These are phyloP conservation scores for Aspergillus clavatus DNA, from an alignment of 2,329 filamentous ascomycete species.

Conservation along the genomic window DNA sequence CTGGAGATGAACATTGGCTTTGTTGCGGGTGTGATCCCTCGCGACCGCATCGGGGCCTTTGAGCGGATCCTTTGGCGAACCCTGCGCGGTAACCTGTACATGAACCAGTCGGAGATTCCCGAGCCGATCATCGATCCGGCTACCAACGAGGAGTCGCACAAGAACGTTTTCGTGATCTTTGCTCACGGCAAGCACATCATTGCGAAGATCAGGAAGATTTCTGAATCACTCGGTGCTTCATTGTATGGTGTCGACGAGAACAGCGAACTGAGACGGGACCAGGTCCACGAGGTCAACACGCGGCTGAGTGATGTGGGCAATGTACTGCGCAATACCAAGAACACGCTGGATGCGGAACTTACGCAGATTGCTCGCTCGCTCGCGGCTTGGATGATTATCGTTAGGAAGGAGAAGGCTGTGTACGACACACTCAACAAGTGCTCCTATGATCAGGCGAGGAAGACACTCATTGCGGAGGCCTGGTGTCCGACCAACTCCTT, in stretches of 20 bases:
- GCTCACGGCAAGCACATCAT: conserved; percentile 98
- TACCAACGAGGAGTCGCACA: conserved; percentile 86
- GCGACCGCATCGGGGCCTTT: conserved; percentile 89
- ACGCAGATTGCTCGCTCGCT: conserved; percentile 88
- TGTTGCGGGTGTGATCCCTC: conserved; percentile 89
- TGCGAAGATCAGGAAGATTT: conserved; percentile 98
- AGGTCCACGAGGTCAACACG: conserved; percentile 96
- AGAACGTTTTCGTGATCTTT: conserved; percentile 99
- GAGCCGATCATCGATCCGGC: conserved; percentile 87
- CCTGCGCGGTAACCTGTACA: conserved; percentile 94
- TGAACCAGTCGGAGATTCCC: conserved; percentile 98
- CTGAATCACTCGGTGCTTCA: conserved; percentile 91
- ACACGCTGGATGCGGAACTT: conserved; percentile 86
- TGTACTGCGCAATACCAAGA: conserved; percentile 91
- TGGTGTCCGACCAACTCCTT: conserved; percentile 95
- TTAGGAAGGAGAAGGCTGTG: conserved; percentile 97
- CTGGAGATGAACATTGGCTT: conserved; percentile 99
- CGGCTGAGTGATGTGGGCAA: conserved; percentile 85
- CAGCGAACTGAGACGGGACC: conserved; percentile 87
- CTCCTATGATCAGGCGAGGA: conserved; percentile 91
- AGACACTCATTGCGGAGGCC: conserved; percentile 94
- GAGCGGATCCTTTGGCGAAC: conserved; percentile 98
- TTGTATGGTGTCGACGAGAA: conserved; percentile 98
- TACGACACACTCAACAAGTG: conserved; percentile 95
- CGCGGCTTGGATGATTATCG: conserved; percentile 93